Evolutionary conservation across 2,329 filamentous ascomycete species (phyloP), one percentile per base, ranked within the genome.

Genomic region (Aureobasidium uvarum): DNA sequence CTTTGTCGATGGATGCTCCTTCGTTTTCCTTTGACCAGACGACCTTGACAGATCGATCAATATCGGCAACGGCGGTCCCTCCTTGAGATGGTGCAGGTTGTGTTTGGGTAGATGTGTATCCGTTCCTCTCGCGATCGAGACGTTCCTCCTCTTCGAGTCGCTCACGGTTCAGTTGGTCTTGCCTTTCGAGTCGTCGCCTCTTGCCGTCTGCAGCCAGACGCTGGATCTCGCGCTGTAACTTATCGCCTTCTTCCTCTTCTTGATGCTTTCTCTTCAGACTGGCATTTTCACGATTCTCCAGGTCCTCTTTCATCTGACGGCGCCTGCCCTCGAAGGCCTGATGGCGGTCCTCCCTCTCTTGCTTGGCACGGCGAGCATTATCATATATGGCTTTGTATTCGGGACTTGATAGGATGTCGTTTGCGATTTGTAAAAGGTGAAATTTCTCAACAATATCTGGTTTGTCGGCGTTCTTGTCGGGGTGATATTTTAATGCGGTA

Each of bases 401-500:
- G 0, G 86, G 78, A 69, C 92, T 88, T 33, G 86, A 85, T 2
- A 98, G 85, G 1, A 97, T 85, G 77, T 96, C 92, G 74, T 91
- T 87, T n/a, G 92, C 93, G 68, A 90, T 89, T 73, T 92, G 90
- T 66, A 96, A 87, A 1, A 90, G 82, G 76, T 96, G 90, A 81
- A 96, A 98, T 72, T 90, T 90, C 65, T 88, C 87, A 52, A 91
- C 83, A 70, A 95, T 91, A 71, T 79, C 79, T 5, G 79, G 77
- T 66, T 80, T 74, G 62, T 85, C 86, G 68, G 88, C 85, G 64
- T 93, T 88, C 79, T 97, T 96, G 83, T 98, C 94, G 0, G 94
- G 94, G 76, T 98, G 94, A 80, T 93, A 92, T 73, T 91, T 92
- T n/a, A 96, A 82, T 3, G 92, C 92, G 36, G 89, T 88, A 72